These are phyloP conservation scores for Panellus pusillus DNA, from an alignment of 768 basidiomycete genomes.

Conservation along the genomic window DNA sequence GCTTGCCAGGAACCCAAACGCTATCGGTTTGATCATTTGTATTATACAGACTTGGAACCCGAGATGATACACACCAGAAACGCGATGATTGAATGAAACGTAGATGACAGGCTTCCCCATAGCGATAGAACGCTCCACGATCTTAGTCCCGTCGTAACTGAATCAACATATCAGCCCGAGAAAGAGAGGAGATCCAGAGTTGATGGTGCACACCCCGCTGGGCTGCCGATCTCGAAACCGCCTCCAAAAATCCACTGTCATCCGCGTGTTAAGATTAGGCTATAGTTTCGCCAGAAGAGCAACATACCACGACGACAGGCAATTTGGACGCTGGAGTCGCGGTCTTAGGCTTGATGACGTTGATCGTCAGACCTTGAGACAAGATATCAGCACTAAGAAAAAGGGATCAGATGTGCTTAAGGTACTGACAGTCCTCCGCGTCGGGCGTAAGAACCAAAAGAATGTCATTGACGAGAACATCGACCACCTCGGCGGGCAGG, in stretches of 20 bases:
- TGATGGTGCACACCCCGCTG: conserved; percentile 28
- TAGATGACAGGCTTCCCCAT: conserved; percentile 47
- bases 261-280: too few species aligned
- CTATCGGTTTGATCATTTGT: conserved; percentile 22
- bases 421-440: conserved; percentile 47
- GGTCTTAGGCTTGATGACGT: conserved; percentile 46
- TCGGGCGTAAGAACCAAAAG: conserved; percentile 31
- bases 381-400: background rate
- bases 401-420: background rate
- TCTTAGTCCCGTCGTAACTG: conserved; percentile 44
- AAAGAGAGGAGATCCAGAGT: background rate
- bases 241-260: conserved; percentile 54
- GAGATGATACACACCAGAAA: conserved; percentile 27
- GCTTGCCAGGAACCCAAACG: conserved; percentile 53
- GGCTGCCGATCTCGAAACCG: conserved; percentile 44
- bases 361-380: conserved; percentile 52
- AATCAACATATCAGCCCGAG: background rate
- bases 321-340: conserved; percentile 43
- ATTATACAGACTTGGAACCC: background rate
- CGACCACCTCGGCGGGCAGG: conserved; percentile 33
- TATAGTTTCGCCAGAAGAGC: background rate
- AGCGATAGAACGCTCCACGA: conserved; percentile 45
- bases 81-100: conserved; percentile 56
- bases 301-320: conserved; percentile 55
- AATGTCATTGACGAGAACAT: conserved; percentile 34